These are phyloP conservation scores for Aspergillus eucalypticola DNA, from an alignment of 2,329 filamentous ascomycete species.

Conservation along the genomic window DNA sequence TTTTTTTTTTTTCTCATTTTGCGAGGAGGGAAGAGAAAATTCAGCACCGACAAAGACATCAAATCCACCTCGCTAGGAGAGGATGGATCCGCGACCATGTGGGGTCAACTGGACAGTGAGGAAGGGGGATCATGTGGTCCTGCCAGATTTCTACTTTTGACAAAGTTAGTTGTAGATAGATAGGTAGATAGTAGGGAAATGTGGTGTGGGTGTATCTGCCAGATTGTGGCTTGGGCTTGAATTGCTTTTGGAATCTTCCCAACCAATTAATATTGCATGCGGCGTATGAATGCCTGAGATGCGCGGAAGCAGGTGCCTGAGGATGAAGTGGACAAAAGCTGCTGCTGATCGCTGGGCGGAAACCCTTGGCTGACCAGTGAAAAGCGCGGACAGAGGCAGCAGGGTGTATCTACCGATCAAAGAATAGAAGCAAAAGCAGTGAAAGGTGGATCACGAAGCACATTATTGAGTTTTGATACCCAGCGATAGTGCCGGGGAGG, in stretches of 20 bases:
- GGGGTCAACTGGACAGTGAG: not conserved
- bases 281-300: not conserved
- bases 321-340: not conserved
- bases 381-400: not conserved
- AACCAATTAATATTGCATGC: not conserved
- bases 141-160: not conserved
- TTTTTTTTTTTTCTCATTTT: too few species aligned
- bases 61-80: not conserved
- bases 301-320: not conserved
- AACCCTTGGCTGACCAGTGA: not conserved
- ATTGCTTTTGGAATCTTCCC: not conserved
- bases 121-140: slow-evolving; percentile 8
- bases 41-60: not conserved
- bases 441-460: not conserved
- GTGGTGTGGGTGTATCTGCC: too few species aligned
- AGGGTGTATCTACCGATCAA: not conserved
- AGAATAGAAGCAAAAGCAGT: not conserved
- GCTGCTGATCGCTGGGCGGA: not conserved
- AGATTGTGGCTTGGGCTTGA: not conserved
- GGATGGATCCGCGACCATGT: not conserved
- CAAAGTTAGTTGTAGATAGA: too few species aligned
- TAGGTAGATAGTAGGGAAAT: too few species aligned
- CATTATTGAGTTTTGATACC: slow-evolving; percentile 2
- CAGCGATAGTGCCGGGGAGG: not conserved
- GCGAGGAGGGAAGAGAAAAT: not conserved